Conservation (phyloP, 306 rosid genomes). For the Prunus mira region DNA sequence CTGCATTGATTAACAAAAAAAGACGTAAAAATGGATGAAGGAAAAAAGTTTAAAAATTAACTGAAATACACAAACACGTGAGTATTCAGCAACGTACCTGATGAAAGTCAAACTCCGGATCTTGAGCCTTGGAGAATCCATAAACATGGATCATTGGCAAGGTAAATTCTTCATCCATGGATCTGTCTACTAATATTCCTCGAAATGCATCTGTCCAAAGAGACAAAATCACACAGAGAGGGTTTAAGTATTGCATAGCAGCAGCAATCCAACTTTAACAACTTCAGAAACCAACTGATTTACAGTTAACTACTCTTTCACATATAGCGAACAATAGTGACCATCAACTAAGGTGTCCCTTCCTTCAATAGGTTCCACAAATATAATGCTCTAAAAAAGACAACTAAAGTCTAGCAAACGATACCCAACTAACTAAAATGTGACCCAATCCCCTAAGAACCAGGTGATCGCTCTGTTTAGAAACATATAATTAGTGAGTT, state of each 20-base stretch:
- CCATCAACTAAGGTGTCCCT: neutral
- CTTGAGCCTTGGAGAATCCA: slow-evolving; percentile 92
- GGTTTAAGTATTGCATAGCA: neutral
- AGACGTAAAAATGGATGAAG: neutral
- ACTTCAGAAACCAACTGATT: neutral
- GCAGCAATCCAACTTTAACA: neutral
- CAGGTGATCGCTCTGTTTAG: neutral
- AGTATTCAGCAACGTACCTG: slow-evolving; percentile 46
- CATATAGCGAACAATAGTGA: neutral
- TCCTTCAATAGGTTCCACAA: neutral
- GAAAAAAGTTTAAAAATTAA: neutral
- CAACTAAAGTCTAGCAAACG: neutral
- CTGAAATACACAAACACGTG: neutral
- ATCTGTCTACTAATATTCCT: slow-evolving; percentile 62
- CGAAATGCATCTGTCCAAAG: slow-evolving; percentile 63
- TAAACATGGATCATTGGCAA: slow-evolving; percentile 83
- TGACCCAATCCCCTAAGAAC: neutral
- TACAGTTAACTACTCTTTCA: neutral
- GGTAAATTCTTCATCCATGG: slow-evolving; percentile 37
- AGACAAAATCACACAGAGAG: slow-evolving; percentile 10
- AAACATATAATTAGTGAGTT: neutral
- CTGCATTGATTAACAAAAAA: slow-evolving; percentile 39
- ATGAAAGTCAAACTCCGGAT: slow-evolving; percentile 94
- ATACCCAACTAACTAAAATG: neutral
- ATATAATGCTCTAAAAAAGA: neutral